These are phyloP conservation scores for Dactylellina leptospora DNA, from an alignment of 2,329 filamentous ascomycete genomes.

Conservation along the genomic window DNA sequence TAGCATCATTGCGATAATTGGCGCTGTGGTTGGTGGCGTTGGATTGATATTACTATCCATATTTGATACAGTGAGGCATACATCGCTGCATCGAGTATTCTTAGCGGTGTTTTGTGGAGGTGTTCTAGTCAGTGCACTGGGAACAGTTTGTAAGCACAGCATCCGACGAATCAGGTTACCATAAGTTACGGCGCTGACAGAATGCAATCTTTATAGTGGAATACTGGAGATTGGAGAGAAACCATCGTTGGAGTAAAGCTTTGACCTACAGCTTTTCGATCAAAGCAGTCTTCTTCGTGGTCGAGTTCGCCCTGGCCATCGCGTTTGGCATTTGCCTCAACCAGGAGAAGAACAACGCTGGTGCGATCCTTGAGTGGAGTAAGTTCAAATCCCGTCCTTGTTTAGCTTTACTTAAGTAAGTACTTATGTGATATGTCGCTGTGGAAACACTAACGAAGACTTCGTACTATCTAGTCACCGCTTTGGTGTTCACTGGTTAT, in stretches of 20 bases:
- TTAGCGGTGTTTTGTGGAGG: conserved; percentile 83
- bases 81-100: conserved; percentile 76
- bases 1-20: conserved; percentile 70
- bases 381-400: conserved; percentile 53
- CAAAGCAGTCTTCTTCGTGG: conserved; percentile 83
- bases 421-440: conserved; percentile 5
- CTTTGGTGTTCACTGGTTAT: conserved; percentile 88
- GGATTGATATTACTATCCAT: conserved; percentile 84
- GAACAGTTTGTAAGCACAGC: conserved; percentile 16
- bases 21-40: conserved; percentile 73
- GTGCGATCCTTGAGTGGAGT: conserved; percentile 80
- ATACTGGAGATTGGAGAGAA: conserved; percentile 55
- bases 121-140: conserved; percentile 78
- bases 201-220: conserved; percentile 56
- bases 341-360: conserved; percentile 68
- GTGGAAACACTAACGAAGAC: too few relatives aligned
- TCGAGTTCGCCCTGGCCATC: conserved; percentile 75
- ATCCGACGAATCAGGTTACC: too few relatives aligned
- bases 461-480: conserved; percentile 68
- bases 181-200: too few relatives aligned
- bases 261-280: conserved; percentile 83
- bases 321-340: conserved; percentile 72
- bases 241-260: conserved; percentile 76
- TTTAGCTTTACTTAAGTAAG: not conserved
- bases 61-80: conserved; percentile 80